Base-by-base conservation (phyloP, 202 grass and related monocot species). In the Alloteropsis angusta region DNA sequence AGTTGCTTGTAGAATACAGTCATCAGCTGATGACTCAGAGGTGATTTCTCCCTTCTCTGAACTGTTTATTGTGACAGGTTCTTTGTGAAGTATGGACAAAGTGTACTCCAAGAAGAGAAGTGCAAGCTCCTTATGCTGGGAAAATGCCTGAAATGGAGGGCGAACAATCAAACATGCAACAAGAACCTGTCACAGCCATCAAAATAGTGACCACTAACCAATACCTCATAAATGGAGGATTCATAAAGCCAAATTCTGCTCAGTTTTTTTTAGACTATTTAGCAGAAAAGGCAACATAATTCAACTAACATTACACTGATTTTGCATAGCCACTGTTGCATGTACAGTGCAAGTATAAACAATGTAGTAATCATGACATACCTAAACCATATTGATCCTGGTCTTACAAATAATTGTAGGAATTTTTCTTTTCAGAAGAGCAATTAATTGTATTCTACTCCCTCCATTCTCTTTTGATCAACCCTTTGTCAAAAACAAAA, bases 51-150 rank as follows among this genome's bases (percentile, higher is more conserved):
- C 91, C 28, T 97, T 97, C 46, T 94, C 95, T 66, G 74, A 67
- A 83, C 92, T 88, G 85, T 75, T 84, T 86, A 88, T 85, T 49
- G 74, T 62, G 80, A 87, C 44, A 44, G 85, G 84, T 76, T 90
- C 91, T 83, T 84, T 84, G 85, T 97, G 86, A 79, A 97, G 80
- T 84, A 97, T 90, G 79, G 80, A 92, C 50, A 97, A 80, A 60
- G 88, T 86, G 81, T 92, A 92, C 49, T 97, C 89, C 66, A 97
- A 35, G 80, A 97, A 97, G 72, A 80, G 83, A 78, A 77, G 63
- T 16, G 95, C 85, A 47, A 97, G 85, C 65, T 90, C 87, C 15
- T 60, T 90, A 83, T 97, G 95, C 80, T 94, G 91, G 69, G 95
- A 94, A 72, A 97, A 97, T 78, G 85, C 81, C 91, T 97, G 65